Evolutionary conservation across 768 basidiomycete species (phyloP), one percentile per base, ranked within the genome.

Genomic region (Tephrocybe sp.): DNA sequence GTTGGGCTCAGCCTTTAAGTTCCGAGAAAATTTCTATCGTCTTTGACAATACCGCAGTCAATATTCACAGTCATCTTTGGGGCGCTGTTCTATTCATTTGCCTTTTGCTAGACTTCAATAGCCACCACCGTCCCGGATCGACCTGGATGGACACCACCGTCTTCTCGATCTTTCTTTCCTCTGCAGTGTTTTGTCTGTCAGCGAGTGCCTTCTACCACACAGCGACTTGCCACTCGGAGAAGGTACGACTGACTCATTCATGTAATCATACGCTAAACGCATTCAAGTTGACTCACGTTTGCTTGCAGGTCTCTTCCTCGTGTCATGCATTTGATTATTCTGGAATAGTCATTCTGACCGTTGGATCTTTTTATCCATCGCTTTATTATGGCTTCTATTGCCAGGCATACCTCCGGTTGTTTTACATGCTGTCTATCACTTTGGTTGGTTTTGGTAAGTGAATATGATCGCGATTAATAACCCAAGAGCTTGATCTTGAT

Each of bases 1-100:
- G 44, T 44, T n/a, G n/a, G 24, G 40, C 42, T 12, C 24, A n/a
- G 12, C 32, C 41, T 51, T 46, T 46, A 49, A 24, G 28, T 59
- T 52, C 42, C n/a, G n/a, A n/a, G n/a, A n/a, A n/a, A n/a, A n/a
- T 51, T 53, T 59, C 27, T 37, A 38, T 44, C 32, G 12, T 44
- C 43, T 26, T 45, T 46, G 27, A 40, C 37, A 54, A 45, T 28
- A 47, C 56, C 22, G 12, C 51, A 89, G 90, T 94, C 48, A 95
- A 95, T 68, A 91, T 94, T 38, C 87, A 92, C 66, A 87, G 78
- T 51, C 92, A 94, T 62, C 71, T 92, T 7, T 78, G 82, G 71
- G 88, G 83, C 22, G 82, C 85, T 26, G 60, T 80, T 4, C 59
- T 89, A 21, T 90, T 89, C 61, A 59, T 69, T 13, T 74, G 75